Base-by-base conservation (phyloP, 2,329 filamentous ascomycete genomes). In the Apiospora aurea region DNA sequence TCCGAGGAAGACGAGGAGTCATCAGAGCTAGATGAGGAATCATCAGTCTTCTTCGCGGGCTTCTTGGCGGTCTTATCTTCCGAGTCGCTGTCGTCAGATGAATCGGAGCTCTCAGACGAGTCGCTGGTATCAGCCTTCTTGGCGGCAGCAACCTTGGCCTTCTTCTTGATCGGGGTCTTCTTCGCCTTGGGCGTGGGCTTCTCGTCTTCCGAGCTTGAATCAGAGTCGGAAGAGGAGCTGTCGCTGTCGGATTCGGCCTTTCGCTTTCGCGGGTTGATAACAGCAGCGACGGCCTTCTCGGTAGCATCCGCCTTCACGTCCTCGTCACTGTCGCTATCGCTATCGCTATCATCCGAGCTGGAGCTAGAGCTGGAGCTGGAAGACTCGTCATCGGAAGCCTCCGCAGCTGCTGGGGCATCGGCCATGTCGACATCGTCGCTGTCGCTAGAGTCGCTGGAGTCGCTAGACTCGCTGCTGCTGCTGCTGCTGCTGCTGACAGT, bases 191-290 rank as follows among this genome's bases (percentile, higher is more conserved):
- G 41, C 79, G 88, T 88, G 29, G 83, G 83, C 46, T 81, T 82
- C 67, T 84, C 80, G 43, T 81, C 79, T 44, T 82, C 81, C 16
- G 80, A 82, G 44, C 66, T 68, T 8, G 66, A 68, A 69, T 79
- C 81, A 2, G 84, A 85, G 47, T 81, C 80, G 4, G 81, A 82
- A 10, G 75, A 78, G 46, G 82, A 83, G 72, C 81, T 85, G 74
- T 81, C 80, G 77, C 79, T 82, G 61, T 80, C 78, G 6, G 82
- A 80, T 34, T 77, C 74, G 10, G 88, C 88, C 83, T 90, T 88
- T 49, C 89, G 85, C 78, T 92, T 92, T 72, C 88, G 78, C 1
- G 82, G 82, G 43, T 87, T 87, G 69, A 77, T 74, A 64, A 77
- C 71, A 69, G 82, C 75, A 34, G 79, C 69, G 1, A 75, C 68